Percentiles rank a stretch among this genome's conserved stretches.
These are phyloP conservation scores for Crithidia acanthocephali DNA, from an alignment of 208 protist species.

Conservation along the genomic window DNA sequence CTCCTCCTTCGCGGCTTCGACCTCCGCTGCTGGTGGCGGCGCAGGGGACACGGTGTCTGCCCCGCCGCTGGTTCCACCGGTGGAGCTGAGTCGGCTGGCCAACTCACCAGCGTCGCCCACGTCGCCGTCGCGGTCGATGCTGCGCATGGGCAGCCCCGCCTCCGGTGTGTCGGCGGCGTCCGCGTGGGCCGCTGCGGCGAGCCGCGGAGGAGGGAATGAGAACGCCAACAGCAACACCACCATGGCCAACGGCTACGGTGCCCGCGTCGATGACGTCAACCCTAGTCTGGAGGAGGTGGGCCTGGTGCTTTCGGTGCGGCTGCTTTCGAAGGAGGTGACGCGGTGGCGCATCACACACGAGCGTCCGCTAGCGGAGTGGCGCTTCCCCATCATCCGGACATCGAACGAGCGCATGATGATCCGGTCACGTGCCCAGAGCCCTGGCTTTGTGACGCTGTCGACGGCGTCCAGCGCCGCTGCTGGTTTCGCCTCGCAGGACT, in stretches of 20 bases:
- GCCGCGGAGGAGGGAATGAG: not conserved
- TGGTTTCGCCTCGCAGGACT: not conserved
- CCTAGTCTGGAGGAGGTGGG: slow-evolving; percentile 40
- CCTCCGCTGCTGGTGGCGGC: not conserved
- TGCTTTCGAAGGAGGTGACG: slow-evolving; percentile 27
- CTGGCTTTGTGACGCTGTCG: not conserved
- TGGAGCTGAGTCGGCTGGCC: not conserved
- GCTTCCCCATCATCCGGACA: slow-evolving; percentile 43
- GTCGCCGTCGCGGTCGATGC: slow-evolving; percentile 15
- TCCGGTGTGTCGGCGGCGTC: slow-evolving; percentile 10
- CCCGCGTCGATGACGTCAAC: slow-evolving; percentile 1
- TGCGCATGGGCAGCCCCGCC: slow-evolving; percentile 21
- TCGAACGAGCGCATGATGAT: slow-evolving; percentile 35
- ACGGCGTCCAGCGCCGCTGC: slow-evolving; percentile 6
- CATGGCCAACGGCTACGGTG: not conserved
- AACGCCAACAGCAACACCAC: slow-evolving; percentile 4
- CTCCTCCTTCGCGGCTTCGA: not conserved
- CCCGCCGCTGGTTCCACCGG: not conserved
- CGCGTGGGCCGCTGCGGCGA: not conserved
- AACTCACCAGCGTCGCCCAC: slow-evolving; percentile 7
- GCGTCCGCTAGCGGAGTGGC: slow-evolving; percentile 43
- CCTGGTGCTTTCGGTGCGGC: slow-evolving; percentile 39
- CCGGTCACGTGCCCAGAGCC: slow-evolving; percentile 3
- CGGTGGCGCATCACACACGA: slow-evolving; percentile 38
- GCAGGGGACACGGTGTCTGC: not conserved